These are phyloP conservation scores for Macrocybe sp. DNA, from an alignment of 1,284 basidiomycete species.

Conservation along the genomic window DNA sequence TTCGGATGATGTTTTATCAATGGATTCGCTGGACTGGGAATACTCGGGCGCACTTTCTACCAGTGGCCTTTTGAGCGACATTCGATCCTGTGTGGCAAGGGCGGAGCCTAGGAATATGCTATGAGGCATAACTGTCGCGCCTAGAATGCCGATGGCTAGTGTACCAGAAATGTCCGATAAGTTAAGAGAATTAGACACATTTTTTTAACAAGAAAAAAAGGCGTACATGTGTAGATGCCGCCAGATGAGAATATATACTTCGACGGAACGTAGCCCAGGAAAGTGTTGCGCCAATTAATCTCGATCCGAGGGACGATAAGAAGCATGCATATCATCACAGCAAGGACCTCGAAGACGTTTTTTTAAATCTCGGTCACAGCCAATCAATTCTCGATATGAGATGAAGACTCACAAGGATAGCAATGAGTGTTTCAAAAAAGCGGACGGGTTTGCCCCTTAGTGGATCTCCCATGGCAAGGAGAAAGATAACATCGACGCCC, in stretches of 20 bases:
- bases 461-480: conserved; percentile 62
- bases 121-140: conserved; percentile 90
- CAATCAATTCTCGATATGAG: neutral
- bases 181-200: neutral
- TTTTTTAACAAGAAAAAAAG: neutral
- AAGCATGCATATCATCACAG: conserved; percentile 79
- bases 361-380: neutral
- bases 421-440: conserved; percentile 80
- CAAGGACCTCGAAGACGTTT: conserved; percentile 52
- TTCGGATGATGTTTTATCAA: no score
- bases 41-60: no score
- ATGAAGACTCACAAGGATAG: conserved; percentile 50
- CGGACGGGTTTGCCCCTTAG: conserved; percentile 54
- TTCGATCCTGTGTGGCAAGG: conserved; percentile 76
- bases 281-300: conserved; percentile 76
- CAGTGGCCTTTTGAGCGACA: conserved; percentile 19
- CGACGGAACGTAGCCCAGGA: conserved; percentile 84
- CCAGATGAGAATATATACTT: conserved; percentile 56
- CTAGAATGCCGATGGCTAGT: conserved; percentile 76
- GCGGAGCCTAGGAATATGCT: conserved; percentile 87
- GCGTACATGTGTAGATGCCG: conserved; percentile 75
- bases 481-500: conserved; percentile 76
- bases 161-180: neutral
- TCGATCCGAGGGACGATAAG: conserved; percentile 73
- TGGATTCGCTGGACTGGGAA: no score